Conservation (phyloP, 257 asterid species). For the Lycium barbarum region DNA sequence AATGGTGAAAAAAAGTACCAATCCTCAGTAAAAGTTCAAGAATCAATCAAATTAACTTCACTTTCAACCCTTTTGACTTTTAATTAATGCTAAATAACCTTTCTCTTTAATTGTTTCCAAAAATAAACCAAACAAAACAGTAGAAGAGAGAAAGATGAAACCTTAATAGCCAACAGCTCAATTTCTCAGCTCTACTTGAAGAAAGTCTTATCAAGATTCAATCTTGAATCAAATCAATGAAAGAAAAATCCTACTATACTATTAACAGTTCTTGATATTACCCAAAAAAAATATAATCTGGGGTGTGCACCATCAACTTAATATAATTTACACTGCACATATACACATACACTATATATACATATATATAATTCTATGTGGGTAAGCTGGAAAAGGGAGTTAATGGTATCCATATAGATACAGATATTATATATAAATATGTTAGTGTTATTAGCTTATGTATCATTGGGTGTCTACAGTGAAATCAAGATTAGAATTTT, state of each 20-base stretch:
- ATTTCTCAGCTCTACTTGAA: slow-evolving; percentile 33
- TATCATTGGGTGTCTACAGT: slow-evolving; percentile 46
- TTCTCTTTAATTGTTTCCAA: neutral
- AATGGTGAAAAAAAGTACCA: neutral
- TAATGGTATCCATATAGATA: neutral
- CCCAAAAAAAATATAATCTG: neutral
- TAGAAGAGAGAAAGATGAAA: slow-evolving; percentile 10
- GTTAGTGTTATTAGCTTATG: slow-evolving; percentile 34
- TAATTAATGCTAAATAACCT: neutral
- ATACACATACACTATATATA: slow-evolving; percentile 26
- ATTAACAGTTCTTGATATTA: neutral
- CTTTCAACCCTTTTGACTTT: slow-evolving; percentile 19
- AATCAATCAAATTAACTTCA: slow-evolving; percentile 19
- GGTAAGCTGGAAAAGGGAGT: neutral
- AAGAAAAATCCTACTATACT: neutral
- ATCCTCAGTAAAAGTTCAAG: neutral
- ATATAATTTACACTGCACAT: neutral
- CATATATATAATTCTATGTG: slow-evolving; percentile 21
- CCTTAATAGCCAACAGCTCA: slow-evolving; percentile 11
- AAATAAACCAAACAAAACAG: slow-evolving; percentile 19
- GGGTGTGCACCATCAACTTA: slow-evolving; percentile 21
- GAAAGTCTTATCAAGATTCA: slow-evolving; percentile 46
- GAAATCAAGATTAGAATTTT: slow-evolving; percentile 24
- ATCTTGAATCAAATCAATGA: slow-evolving; percentile 48
- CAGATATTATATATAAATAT: slow-evolving; percentile 17